Evolutionary conservation across 768 basidiomycete species (phyloP).

Genomic region (Trametes villosa): DNA sequence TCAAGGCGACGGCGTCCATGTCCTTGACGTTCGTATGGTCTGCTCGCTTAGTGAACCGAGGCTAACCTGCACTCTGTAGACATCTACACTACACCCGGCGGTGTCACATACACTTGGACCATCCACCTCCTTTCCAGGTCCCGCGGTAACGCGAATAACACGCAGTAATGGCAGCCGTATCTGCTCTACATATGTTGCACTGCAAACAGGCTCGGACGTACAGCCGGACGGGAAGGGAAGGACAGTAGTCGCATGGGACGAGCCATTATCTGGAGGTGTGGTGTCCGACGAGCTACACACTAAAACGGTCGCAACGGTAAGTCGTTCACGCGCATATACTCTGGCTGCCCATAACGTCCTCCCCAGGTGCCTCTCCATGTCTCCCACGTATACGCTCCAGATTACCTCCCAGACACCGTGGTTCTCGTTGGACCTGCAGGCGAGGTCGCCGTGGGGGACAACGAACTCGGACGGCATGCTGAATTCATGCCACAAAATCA

Average conservation of each 20-base stretch:
- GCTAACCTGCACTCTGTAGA: conserved; percentile 39
- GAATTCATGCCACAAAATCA: conserved; percentile 22
- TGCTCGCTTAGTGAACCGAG: not conserved
- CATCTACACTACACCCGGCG: conserved; percentile 65
- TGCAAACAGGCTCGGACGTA: conserved; percentile 53
- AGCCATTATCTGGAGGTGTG: conserved; percentile 40
- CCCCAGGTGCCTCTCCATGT: conserved; percentile 50
- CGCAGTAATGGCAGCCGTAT: conserved; percentile 38
- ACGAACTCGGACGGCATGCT: conserved; percentile 33
- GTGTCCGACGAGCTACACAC: conserved; percentile 36
- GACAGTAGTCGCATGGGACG: conserved; percentile 66
- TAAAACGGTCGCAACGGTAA: conserved; percentile 50
- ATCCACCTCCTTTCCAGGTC: conserved; percentile 62
- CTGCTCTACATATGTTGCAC: conserved; percentile 60
- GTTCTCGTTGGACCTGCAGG: conserved; percentile 42
- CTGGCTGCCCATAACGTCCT: not conserved
- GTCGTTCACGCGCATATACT: conserved; percentile 30
- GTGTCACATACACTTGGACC: conserved; percentile 73
- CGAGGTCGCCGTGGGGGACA: conserved; percentile 37
- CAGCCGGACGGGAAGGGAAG: conserved; percentile 45
- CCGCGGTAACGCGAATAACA: conserved; percentile 52
- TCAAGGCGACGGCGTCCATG: conserved; percentile 76
- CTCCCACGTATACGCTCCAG: conserved; percentile 41
- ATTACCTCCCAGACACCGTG: conserved; percentile 31
- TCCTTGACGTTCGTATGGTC: conserved; percentile 62